Percentiles rank a stretch among this genome's conserved stretches.
These are phyloP conservation scores for Picochlorum sp. DNA, from an alignment of 139 green algal genomes.

Conservation along the genomic window DNA sequence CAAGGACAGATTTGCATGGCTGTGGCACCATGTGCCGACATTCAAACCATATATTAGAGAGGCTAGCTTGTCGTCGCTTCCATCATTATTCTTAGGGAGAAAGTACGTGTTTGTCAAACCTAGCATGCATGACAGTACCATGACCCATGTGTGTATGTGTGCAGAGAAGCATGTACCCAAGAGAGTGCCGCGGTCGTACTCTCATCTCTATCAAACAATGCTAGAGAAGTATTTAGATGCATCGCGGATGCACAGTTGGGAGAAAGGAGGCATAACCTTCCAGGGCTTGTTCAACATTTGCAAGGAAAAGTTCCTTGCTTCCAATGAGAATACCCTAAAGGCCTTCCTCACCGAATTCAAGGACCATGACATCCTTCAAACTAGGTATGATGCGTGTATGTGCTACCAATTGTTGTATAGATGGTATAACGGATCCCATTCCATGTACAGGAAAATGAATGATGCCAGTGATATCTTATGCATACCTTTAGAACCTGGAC, in stretches of 20 bases:
- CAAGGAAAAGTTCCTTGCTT: constrained; percentile 78
- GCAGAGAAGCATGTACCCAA: constrained; percentile 24
- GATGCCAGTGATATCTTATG: constrained; percentile 51
- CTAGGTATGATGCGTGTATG: constrained; percentile 13
- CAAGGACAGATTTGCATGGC: constrained; percentile 50
- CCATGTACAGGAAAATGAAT: not conserved
- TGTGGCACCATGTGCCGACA: constrained; percentile 59
- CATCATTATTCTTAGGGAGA: constrained; percentile 36
- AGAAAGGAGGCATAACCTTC: constrained; percentile 10
- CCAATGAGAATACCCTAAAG: constrained; percentile 60
- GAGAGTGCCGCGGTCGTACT: constrained; percentile 56
- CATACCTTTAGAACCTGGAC: constrained; percentile 40
- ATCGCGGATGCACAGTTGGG: constrained; percentile 60
- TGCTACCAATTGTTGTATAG: not conserved
- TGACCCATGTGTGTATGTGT: constrained; percentile 14
- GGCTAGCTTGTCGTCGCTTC: constrained; percentile 17
- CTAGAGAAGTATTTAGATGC: constrained; percentile 60
- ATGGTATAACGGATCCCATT: too few species aligned
- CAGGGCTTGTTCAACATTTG: constrained; percentile 45
- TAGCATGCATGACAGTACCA: too few species aligned
- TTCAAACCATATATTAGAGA: constrained; percentile 59
- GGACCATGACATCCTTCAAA: constrained; percentile 67
- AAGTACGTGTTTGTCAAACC: constrained; percentile 12
- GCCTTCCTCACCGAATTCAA: constrained; percentile 78
- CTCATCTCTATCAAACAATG: constrained; percentile 47